phyloP scores from a whole-genome alignment of 2,329 filamentous ascomycete species.

The Neofusicoccum umdonicola region DNA sequence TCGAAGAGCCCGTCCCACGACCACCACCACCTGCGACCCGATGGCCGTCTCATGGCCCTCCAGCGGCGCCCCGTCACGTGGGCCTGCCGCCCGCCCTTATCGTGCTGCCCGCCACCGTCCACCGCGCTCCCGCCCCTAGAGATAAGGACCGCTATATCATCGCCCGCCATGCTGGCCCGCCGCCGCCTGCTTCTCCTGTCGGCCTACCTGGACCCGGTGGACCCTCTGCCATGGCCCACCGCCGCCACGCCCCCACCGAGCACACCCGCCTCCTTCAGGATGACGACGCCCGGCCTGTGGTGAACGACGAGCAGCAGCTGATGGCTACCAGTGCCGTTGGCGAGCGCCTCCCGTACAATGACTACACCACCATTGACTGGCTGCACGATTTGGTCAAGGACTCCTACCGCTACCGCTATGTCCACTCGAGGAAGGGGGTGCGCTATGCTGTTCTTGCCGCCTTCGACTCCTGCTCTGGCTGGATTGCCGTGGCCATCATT shows the following conservation, averaged over 20 bases:
- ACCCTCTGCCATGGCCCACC: conserved; percentile 22
- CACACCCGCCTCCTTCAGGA: conserved; percentile 37
- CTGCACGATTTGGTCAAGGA: conserved; percentile 61
- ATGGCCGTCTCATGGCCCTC: too few relatives aligned
- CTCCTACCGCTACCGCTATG: conserved; percentile 51
- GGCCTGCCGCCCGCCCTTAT: too few relatives aligned
- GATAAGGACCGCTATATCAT: not conserved
- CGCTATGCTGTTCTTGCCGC: conserved; percentile 39
- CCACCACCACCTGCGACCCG: too few relatives aligned
- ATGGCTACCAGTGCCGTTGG: conserved; percentile 48
- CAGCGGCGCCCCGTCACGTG: too few relatives aligned
- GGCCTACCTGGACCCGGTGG: not conserved
- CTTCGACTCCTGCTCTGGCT: conserved; percentile 54
- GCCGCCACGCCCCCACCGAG: conserved; percentile 31
- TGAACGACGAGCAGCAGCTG: conserved; percentile 45
- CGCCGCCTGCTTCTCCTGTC: not conserved
- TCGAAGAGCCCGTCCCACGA: too few relatives aligned
- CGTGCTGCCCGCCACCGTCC: too few relatives aligned
- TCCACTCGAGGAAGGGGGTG: conserved; percentile 45
- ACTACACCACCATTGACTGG: conserved; percentile 64
- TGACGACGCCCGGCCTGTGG: conserved; percentile 42
- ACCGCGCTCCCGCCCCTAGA: too few relatives aligned
- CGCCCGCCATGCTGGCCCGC: not conserved
- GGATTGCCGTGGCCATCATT: conserved; percentile 55
- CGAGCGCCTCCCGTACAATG: conserved; percentile 59